Percentiles rank a stretch among this genome's conserved stretches.
phyloP scores from a whole-genome alignment of 306 rosid species.

The Corylus americana region DNA sequence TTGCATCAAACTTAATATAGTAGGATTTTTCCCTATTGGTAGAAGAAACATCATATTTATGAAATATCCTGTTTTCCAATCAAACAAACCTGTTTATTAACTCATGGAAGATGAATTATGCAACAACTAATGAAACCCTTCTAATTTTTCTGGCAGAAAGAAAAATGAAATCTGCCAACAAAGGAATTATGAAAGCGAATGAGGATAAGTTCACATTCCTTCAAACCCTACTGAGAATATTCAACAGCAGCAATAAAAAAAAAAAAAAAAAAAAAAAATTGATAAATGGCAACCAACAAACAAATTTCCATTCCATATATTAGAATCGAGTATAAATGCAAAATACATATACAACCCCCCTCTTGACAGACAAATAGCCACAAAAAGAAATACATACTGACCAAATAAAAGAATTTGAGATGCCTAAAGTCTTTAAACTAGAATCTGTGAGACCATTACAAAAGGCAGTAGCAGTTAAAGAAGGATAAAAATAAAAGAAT shows the following conservation, averaged over 20 bases:
- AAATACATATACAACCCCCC: constrained; percentile 68
- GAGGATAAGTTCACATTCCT: no score
- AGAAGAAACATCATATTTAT: background rate
- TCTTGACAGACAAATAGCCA: constrained; percentile 23
- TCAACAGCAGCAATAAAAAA: background rate
- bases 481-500: constrained; percentile 34
- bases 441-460: constrained; percentile 52
- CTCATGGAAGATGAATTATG: no score
- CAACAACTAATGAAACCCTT: no score
- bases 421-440: constrained; percentile 53
- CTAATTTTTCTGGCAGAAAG: background rate
- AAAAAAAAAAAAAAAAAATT: background rate
- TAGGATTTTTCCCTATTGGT: background rate
- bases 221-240: background rate
- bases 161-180: background rate
- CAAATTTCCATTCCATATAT: constrained; percentile 59
- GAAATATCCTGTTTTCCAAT: background rate
- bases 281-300: constrained; percentile 42
- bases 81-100: background rate
- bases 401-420: constrained; percentile 67
- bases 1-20: no score
- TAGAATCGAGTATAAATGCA: constrained; percentile 51
- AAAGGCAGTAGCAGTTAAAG: constrained; percentile 45
- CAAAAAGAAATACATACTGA: constrained; percentile 50
- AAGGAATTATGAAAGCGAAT: no score